Evolutionary conservation across 163 green algal genomes (phyloP).

Genomic region (Chlorella variabilis): DNA sequence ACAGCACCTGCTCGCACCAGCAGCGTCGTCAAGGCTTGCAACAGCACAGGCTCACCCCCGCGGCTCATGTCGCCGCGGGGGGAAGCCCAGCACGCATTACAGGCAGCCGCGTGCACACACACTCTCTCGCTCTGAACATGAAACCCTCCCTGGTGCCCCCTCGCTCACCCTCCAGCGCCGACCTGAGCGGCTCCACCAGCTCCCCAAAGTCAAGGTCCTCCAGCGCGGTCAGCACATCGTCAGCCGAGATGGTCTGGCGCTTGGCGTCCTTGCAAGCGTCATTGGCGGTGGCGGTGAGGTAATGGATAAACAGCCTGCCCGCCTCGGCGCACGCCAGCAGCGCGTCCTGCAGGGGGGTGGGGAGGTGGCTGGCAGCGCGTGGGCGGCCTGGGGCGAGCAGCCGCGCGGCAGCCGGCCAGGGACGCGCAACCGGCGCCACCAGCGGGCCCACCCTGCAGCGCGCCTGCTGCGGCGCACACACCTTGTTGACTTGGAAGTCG

Average conservation of each 20-base stretch:
- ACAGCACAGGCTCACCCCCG: too few relatives aligned
- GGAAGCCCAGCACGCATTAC: too few relatives aligned
- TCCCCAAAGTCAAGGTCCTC: conserved; percentile 91
- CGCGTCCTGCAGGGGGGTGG: conserved; percentile 69
- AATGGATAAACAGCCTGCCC: conserved; percentile 93
- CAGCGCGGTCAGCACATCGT: conserved; percentile 89
- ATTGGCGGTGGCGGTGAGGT: conserved; percentile 88
- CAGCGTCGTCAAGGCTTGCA: too few relatives aligned
- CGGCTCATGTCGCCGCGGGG: too few relatives aligned
- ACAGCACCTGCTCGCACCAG: too few relatives aligned
- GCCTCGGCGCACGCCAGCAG: conserved; percentile 85
- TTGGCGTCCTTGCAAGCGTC: conserved; percentile 89
- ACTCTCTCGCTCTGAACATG: too few relatives aligned
- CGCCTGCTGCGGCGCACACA: conserved; percentile 5
- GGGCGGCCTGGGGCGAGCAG: neutral
- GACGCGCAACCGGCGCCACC: too few relatives aligned
- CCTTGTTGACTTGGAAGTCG: conserved; percentile 72
- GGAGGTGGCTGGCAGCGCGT: neutral
- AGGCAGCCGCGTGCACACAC: too few relatives aligned
- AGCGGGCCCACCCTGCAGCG: neutral
- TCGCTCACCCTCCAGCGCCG: conserved; percentile 77
- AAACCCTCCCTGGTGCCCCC: neutral
- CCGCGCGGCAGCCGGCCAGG: too few relatives aligned
- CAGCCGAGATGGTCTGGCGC: conserved; percentile 85
- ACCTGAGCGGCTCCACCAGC: conserved; percentile 74